Percentiles rank a stretch among this genome's conserved stretches.
These are phyloP conservation scores for Salix koriyanagi DNA, from an alignment of 345 rosid genomes.

Conservation along the genomic window DNA sequence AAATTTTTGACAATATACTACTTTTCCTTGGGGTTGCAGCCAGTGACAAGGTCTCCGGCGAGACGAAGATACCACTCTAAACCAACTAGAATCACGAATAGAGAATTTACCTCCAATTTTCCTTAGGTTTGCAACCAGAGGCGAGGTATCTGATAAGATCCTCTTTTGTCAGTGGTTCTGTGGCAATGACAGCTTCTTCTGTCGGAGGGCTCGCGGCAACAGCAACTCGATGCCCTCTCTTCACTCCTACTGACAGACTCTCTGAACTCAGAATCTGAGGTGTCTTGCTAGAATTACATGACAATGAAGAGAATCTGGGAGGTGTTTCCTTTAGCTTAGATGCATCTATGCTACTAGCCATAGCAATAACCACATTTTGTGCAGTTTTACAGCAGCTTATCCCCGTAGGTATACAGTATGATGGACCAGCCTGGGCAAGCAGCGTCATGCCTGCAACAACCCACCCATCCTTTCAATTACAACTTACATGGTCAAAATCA, in stretches of 20 bases:
- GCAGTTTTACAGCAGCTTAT: constrained; percentile 27
- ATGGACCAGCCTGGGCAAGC: constrained; percentile 46
- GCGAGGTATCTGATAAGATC: constrained; percentile 88
- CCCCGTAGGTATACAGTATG: constrained; percentile 38
- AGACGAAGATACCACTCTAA: neutral
- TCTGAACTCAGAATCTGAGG: constrained; percentile 21
- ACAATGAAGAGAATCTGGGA: constrained; percentile 34
- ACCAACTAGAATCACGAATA: neutral
- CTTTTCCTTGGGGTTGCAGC: neutral
- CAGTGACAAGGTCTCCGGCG: neutral
- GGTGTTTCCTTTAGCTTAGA: constrained; percentile 34
- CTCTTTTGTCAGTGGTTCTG: constrained; percentile 85
- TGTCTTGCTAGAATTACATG: constrained; percentile 26
- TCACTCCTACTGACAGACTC: constrained; percentile 22
- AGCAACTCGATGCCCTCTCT: constrained; percentile 44
- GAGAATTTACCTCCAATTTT: constrained; percentile 72
- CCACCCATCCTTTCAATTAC: neutral
- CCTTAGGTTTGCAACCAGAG: constrained; percentile 94
- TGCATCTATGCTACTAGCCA: constrained; percentile 26
- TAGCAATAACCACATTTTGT: constrained; percentile 23
- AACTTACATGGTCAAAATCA: neutral
- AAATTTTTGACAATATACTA: neutral
- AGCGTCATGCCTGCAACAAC: constrained; percentile 54
- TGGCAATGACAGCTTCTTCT: constrained; percentile 63
- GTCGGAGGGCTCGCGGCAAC: constrained; percentile 95